Evolutionary conservation across 345 rosid genomes (phyloP), one percentile per base, ranked within the genome.

Genomic region (Populus euphratica): DNA sequence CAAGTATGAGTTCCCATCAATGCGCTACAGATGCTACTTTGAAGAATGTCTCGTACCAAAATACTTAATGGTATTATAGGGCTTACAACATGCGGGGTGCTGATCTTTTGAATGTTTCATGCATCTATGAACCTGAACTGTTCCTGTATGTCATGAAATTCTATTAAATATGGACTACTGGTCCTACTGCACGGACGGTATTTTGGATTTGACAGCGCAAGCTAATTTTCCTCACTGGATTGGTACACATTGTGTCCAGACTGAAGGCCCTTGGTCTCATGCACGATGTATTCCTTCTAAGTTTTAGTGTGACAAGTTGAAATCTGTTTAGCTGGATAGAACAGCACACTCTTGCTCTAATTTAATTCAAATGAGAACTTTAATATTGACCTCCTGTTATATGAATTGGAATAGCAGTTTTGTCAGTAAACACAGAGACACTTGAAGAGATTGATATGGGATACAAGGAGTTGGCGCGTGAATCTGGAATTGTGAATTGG

Each of bases 391-490:
- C 23, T 21, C 6, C 66, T 49, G 3, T 63, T 66, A 1, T 62
- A 16, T 38, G 38, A 21, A 18, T 35, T 65, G 54, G 27, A 27
- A 50, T 85, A 68, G 68, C 88, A 93, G 99, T 87, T 92, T 92
- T 79, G 97, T 92, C 74, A 96, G 97, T 38, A 98, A 91, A 92
- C 96, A 96, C 89, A 3, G 98, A 96, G 82, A 96, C 94, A 96
- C 94, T 93, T 52, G 97, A 93, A 84, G 99, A 96, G 84, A 96
- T 92, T 56, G 98, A 93, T 86, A 91, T 92, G 94, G 96, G 91
- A 80, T 93, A 92, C 85, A 91, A 87, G 85, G 83, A 92, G 8
- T 80, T 96, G 80, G 97, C 98, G 39, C 83, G 92, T 25, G 92
- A 96, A 88, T 93, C 97, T 1, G 99, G 98, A 69, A 76, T 96